Conservation (phyloP, 495 filamentous ascomycete genomes). For the Talaromyces ruber region DNA sequence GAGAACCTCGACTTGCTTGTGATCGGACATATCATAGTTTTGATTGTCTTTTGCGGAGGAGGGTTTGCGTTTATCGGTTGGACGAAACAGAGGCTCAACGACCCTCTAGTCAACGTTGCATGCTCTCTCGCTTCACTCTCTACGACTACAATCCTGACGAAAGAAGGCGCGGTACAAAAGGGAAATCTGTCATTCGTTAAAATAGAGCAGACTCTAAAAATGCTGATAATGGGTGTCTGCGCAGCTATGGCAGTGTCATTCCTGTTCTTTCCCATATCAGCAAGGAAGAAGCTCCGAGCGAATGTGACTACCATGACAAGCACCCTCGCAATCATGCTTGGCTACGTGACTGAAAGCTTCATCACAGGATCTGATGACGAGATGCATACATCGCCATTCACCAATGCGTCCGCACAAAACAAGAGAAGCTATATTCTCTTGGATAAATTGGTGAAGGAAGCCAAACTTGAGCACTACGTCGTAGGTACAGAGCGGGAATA, state of each 20-base stretch:
- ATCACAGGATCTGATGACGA: slow-evolving; percentile 78
- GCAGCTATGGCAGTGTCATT: slow-evolving; percentile 71
- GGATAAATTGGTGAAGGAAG: slow-evolving; percentile 73
- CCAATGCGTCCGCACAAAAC: slow-evolving; percentile 58
- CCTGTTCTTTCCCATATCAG: slow-evolving; percentile 71
- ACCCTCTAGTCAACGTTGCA: slow-evolving; percentile 84
- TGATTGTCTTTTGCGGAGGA: slow-evolving; percentile 81
- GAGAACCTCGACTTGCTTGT: slow-evolving; percentile 50
- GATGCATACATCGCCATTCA: slow-evolving; percentile 52
- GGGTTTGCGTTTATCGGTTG: slow-evolving; percentile 88
- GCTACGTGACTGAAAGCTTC: slow-evolving; percentile 77
- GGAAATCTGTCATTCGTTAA: slow-evolving; percentile 74
- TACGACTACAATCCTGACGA: slow-evolving; percentile 86
- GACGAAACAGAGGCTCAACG: slow-evolving; percentile 78
- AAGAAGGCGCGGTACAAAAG: slow-evolving; percentile 78
- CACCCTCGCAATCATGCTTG: slow-evolving; percentile 71
- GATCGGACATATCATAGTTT: slow-evolving; percentile 71
- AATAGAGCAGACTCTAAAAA: slow-evolving; percentile 80
- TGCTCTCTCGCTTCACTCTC: slow-evolving; percentile 85
- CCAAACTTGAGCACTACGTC: slow-evolving; percentile 85
- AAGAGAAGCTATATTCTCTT: slow-evolving; percentile 61
- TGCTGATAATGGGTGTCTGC: slow-evolving; percentile 78
- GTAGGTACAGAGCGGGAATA: slow-evolving; percentile 78
- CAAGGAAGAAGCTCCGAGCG: slow-evolving; percentile 63
- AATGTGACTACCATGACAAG: slow-evolving; percentile 69